Evolutionary conservation across 2,329 filamentous ascomycete genomes (phyloP).

Genomic region (Alternaria ventricosa): DNA sequence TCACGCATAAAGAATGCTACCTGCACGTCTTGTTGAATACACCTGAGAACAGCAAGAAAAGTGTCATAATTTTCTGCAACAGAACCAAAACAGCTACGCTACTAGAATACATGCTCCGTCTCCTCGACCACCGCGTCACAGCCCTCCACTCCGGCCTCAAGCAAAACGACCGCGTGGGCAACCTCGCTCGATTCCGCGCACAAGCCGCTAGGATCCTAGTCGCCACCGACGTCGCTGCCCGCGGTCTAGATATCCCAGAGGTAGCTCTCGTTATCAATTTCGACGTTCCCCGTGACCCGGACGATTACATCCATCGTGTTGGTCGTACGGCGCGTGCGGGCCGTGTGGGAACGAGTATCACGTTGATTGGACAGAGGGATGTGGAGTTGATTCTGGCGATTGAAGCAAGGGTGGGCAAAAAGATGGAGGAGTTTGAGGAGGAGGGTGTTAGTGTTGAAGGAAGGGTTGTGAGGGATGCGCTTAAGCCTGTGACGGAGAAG

Average conservation of each 20-base stretch:
- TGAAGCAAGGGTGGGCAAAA: slow-evolving; percentile 77
- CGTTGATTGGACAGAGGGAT: slow-evolving; percentile 90
- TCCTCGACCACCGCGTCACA: slow-evolving; percentile 88
- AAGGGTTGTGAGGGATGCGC: slow-evolving; percentile 79
- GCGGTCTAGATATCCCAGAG: slow-evolving; percentile 93
- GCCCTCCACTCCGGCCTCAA: slow-evolving; percentile 86
- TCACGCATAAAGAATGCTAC: slow-evolving; percentile 94
- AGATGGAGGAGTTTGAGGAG: slow-evolving; percentile 85
- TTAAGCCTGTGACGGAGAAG: slow-evolving; percentile 94
- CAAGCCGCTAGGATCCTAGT: slow-evolving; percentile 87
- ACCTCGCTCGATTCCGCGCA: slow-evolving; percentile 90
- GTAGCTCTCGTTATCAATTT: slow-evolving; percentile 93
- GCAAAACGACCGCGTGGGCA: slow-evolving; percentile 83
- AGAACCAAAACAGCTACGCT: slow-evolving; percentile 86
- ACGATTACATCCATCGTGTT: slow-evolving; percentile 97
- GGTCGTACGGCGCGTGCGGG: slow-evolving; percentile 95
- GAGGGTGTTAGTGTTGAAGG: slow-evolving; percentile 95
- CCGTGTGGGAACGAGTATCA: slow-evolving; percentile 79
- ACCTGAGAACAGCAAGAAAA: slow-evolving; percentile 71
- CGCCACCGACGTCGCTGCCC: slow-evolving; percentile 91
- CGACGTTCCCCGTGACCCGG: slow-evolving; percentile 92
- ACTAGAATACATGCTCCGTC: slow-evolving; percentile 83
- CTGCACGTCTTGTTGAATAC: slow-evolving; percentile 88
- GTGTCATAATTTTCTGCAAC: slow-evolving; percentile 93
- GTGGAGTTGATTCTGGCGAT: slow-evolving; percentile 90